phyloP scores from a whole-genome alignment of 2,329 filamentous ascomycete species.

The Neofusicoccum sp. region DNA sequence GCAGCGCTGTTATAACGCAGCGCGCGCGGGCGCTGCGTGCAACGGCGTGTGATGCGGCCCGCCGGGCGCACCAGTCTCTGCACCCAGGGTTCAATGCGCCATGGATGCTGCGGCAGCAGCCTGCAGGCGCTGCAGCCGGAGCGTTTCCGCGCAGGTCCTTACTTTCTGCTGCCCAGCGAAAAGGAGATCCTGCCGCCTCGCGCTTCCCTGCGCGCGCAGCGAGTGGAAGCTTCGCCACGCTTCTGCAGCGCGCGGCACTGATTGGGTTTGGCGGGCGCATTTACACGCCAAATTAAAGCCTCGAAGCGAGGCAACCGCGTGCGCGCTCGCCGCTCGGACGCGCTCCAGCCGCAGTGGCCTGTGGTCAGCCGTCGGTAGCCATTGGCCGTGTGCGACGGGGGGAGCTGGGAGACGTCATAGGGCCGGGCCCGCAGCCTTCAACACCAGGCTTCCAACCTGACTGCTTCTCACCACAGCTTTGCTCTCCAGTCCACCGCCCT shows the following conservation, averaged over 20 bases:
- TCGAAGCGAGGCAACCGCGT: background rate
- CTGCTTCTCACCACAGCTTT: background rate
- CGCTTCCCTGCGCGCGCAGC: background rate
- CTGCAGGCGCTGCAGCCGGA: background rate
- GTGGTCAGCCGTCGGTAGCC: no score
- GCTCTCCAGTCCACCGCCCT: background rate
- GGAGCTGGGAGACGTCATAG: background rate
- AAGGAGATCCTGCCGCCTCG: background rate
- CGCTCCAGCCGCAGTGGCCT: no score
- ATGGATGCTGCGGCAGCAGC: background rate
- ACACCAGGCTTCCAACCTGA: background rate
- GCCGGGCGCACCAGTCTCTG: background rate
- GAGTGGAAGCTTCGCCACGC: background rate
- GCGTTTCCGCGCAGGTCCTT: background rate
- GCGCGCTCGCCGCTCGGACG: background rate
- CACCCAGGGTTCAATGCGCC: background rate
- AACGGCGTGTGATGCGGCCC: background rate
- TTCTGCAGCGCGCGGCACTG: background rate
- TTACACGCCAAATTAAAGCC: conserved; percentile 1
- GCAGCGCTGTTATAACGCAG: background rate
- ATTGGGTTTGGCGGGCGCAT: background rate
- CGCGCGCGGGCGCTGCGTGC: background rate
- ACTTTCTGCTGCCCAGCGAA: background rate
- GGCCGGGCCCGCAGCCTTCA: background rate
- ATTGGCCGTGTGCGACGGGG: background rate